Percentiles rank a stretch among this genome's conserved stretches.
phyloP scores from a whole-genome alignment of 2,329 filamentous ascomycete species.

The Aquanectria penicillioides region DNA sequence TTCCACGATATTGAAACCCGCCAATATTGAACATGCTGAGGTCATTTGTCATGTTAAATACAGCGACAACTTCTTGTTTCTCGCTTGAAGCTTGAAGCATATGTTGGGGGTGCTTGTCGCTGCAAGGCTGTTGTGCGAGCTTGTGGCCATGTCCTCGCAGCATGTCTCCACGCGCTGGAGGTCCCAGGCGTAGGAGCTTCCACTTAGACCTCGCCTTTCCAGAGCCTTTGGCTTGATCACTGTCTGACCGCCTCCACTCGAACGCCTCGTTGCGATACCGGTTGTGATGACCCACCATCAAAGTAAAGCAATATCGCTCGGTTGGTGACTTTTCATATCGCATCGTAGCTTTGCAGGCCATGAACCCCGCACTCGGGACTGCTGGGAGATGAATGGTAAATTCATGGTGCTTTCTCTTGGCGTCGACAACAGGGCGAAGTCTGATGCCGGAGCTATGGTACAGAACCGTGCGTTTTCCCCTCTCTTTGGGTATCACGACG shows the following conservation, averaged over 20 bases:
- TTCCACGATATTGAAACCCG: not conserved
- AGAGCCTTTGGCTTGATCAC: not conserved
- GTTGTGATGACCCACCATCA: slow-evolving; percentile 5
- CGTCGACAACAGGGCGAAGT: not conserved
- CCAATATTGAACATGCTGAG: not conserved
- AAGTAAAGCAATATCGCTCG: slow-evolving; percentile 5
- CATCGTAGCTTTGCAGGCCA: slow-evolving; percentile 4
- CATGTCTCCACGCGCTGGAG: not conserved
- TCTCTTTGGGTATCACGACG: not conserved
- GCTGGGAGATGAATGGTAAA: slow-evolving; percentile 4
- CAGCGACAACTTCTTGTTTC: not conserved
- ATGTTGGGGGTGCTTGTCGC: no score
- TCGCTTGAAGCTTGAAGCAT: no score
- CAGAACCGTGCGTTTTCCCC: slow-evolving; percentile 2
- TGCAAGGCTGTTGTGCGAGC: no score
- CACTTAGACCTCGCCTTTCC: not conserved
- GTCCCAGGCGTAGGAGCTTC: slow-evolving; percentile 8
- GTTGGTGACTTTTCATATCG: not conserved
- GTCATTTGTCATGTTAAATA: not conserved
- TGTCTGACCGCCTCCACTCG: slow-evolving; percentile 6
- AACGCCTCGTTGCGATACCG: slow-evolving; percentile 9
- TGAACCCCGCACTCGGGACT: not conserved
- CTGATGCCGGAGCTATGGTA: not conserved
- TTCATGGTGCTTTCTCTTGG: slow-evolving; percentile 2
- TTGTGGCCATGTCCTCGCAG: no score